Conservation (phyloP, 75 land plant genomes). For the Isoetes taiwanensis region DNA sequence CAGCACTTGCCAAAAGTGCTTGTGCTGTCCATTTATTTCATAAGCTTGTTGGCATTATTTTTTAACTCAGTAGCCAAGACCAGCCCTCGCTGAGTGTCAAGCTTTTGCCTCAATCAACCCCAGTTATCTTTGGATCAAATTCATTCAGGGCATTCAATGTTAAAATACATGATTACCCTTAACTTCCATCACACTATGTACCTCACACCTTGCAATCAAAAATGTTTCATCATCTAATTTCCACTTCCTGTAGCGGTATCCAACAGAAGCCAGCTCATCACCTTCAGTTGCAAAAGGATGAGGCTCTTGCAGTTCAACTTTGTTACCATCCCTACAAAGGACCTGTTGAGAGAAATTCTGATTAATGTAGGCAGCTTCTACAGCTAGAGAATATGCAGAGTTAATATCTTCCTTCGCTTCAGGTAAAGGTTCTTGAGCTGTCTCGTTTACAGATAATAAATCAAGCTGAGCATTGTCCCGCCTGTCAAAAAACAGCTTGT, state of each 20-base stretch:
- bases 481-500: slow-evolving; percentile 94
- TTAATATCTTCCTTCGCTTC: slow-evolving; percentile 95
- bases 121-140: slow-evolving; percentile 85
- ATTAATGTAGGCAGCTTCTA: slow-evolving; percentile 90
- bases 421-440: slow-evolving; percentile 61
- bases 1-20: slow-evolving; percentile 74
- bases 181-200: slow-evolving; percentile 64
- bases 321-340: slow-evolving; percentile 34
- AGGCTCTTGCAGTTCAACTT: slow-evolving; percentile 75
- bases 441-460: slow-evolving; percentile 47
- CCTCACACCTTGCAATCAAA: slow-evolving; percentile 81
- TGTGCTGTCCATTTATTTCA: slow-evolving; percentile 99
- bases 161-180: slow-evolving; percentile 53
- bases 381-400: slow-evolving; percentile 65
- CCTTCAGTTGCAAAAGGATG: slow-evolving; percentile 85
- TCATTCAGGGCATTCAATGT: slow-evolving; percentile 89
- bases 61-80: slow-evolving; percentile 91
- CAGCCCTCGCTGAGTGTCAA: slow-evolving; percentile 96
- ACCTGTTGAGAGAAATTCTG: slow-evolving; percentile 99
- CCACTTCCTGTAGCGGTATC: slow-evolving; percentile 84
- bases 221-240: slow-evolving; percentile 74
- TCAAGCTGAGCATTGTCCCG: slow-evolving; percentile 85
- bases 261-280: slow-evolving; percentile 88
- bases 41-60: slow-evolving; percentile 95
- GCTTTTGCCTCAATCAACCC: slow-evolving; percentile 97